These are phyloP conservation scores for Aspergillus cristatus DNA, from an alignment of 495 filamentous ascomycete genomes.

Conservation along the genomic window DNA sequence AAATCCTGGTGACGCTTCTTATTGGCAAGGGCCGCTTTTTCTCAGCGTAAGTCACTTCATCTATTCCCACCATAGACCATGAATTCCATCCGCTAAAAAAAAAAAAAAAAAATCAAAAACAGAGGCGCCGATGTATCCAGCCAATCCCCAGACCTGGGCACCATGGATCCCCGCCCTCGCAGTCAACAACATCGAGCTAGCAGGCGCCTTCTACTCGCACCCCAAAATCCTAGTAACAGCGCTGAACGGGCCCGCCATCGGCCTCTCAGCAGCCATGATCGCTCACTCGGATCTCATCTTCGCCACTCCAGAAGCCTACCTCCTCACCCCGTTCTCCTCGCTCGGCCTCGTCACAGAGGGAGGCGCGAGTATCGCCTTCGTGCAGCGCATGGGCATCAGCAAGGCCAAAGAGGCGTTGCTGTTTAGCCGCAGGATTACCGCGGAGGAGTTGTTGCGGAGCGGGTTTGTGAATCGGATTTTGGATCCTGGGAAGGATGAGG, in stretches of 20 bases:
- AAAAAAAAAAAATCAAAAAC: no score
- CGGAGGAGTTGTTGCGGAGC: background rate
- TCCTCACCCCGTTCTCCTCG: slow-evolving; percentile 5
- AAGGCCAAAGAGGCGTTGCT: slow-evolving; percentile 8
- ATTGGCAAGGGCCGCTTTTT: slow-evolving; percentile 7
- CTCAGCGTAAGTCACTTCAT: slow-evolving; percentile 3
- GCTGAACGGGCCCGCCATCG: slow-evolving; percentile 6
- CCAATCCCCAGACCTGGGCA: background rate
- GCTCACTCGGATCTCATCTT: slow-evolving; percentile 7
- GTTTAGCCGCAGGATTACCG: background rate
- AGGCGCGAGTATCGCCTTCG: slow-evolving; percentile 4
- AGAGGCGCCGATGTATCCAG: slow-evolving; percentile 1
- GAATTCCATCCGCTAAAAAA: no score
- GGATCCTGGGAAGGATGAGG: background rate
- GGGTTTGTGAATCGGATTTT: slow-evolving; percentile 7
- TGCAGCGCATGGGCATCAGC: slow-evolving; percentile 1
- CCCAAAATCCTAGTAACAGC: slow-evolving; percentile 6
- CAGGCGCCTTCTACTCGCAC: slow-evolving; percentile 7
- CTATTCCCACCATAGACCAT: no score
- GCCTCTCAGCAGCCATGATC: slow-evolving; percentile 5
- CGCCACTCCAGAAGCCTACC: slow-evolving; percentile 1
- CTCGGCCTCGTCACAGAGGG: slow-evolving; percentile 6
- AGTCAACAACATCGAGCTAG: slow-evolving; percentile 4
- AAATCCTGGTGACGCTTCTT: slow-evolving; percentile 3
- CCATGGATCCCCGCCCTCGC: slow-evolving; percentile 3